These are phyloP conservation scores for Durusdinium trenchii DNA, from an alignment of 73 alveolate species.

Conservation along the genomic window DNA sequence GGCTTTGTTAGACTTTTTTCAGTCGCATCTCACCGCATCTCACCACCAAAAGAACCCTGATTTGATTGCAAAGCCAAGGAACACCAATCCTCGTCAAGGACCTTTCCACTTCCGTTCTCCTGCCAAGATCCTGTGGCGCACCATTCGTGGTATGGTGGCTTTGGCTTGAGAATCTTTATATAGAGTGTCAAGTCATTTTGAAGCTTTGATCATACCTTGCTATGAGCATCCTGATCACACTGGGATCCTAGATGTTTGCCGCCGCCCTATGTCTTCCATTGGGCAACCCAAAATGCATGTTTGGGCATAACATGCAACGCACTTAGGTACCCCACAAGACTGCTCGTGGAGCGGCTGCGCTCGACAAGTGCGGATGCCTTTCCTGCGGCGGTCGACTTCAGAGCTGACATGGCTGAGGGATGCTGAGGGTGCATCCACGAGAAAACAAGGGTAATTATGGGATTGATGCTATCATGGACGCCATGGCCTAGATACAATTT, in stretches of 20 bases:
- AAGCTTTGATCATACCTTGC: no score
- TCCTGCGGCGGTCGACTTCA: not conserved
- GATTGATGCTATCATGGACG: not conserved
- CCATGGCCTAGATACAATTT: not conserved
- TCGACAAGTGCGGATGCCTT: constrained; percentile 96
- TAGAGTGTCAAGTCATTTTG: no score
- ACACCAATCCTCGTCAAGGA: constrained; percentile 99
- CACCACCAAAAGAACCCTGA: not conserved
- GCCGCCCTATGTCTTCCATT: no score
- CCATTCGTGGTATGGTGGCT: constrained; percentile 91
- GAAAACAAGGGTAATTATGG: not conserved
- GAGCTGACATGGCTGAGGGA: not conserved
- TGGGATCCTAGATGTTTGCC: no score
- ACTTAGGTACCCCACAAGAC: constrained; percentile 99
- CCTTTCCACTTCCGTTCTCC: constrained; percentile 99
- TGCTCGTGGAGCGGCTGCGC: constrained; percentile 99
- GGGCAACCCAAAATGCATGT: no score
- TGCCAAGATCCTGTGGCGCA: constrained; percentile 99
- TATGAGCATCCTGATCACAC: no score
- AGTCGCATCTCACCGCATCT: no score
- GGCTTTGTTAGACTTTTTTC: no score
- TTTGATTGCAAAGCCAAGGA: constrained; percentile 70
- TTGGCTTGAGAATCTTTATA: no score
- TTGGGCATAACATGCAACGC: no score
- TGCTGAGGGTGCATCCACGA: not conserved